Evolutionary conservation across 2,329 filamentous ascomycete species (phyloP).

Genomic region (Fusarium decemcellulare): DNA sequence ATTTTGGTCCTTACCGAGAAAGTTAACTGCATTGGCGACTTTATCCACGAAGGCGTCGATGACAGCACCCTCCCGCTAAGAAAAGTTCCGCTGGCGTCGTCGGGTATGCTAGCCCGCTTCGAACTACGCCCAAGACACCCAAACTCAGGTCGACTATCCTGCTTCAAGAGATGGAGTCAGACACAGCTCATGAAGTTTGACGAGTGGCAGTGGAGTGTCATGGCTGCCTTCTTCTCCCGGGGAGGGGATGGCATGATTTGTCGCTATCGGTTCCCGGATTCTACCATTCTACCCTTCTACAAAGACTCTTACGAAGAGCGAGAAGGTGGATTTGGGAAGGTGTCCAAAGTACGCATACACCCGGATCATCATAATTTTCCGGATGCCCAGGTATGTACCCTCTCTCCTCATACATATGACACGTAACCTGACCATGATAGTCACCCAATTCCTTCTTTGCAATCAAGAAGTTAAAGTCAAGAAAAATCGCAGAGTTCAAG

Average conservation of each 20-base stretch:
- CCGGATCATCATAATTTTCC: constrained; percentile 6
- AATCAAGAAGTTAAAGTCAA: constrained; percentile 9
- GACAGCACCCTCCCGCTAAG: constrained; percentile 2
- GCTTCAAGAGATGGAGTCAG: not conserved
- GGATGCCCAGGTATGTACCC: not conserved
- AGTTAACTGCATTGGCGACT: not conserved
- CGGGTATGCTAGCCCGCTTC: not conserved
- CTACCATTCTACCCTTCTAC: not conserved
- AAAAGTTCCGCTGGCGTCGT: not conserved
- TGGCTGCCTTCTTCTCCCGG: constrained; percentile 13
- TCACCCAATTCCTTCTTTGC: not conserved
- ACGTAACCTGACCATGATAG: not conserved
- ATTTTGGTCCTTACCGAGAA: constrained; percentile 10
- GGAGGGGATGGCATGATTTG: not conserved
- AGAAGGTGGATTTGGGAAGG: constrained; percentile 11
- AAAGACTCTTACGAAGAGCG: not conserved
- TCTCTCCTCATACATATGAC: not conserved
- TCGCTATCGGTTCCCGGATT: not conserved
- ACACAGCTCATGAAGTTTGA: constrained; percentile 5
- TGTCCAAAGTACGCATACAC: constrained; percentile 12
- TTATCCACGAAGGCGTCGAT: constrained; percentile 2
- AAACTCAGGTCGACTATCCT: not conserved
- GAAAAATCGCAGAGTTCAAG: constrained; percentile 5
- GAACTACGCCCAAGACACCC: not conserved
- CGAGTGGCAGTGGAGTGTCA: constrained; percentile 20